These are phyloP conservation scores for Ophiocordyceps australis DNA, from an alignment of 2,329 filamentous ascomycete genomes.

Conservation along the genomic window DNA sequence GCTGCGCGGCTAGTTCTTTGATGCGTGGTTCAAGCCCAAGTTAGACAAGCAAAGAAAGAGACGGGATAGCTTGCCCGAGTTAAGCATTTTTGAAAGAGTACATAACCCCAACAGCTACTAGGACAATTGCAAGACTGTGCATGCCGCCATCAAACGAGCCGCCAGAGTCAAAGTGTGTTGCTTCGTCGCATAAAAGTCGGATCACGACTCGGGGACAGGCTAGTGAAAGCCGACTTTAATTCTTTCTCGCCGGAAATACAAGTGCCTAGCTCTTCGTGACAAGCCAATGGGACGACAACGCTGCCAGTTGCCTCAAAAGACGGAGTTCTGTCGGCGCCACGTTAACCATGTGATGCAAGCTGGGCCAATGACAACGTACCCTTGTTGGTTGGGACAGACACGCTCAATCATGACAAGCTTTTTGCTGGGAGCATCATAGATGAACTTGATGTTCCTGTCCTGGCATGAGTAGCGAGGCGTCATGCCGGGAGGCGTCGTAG, in stretches of 20 bases:
- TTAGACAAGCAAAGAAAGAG: too few relatives aligned
- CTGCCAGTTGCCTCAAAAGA: conserved; percentile 13
- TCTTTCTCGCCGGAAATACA: conserved; percentile 1
- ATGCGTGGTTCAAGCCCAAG: too few relatives aligned
- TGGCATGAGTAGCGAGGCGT: conserved; percentile 23
- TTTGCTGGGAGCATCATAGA: conserved; percentile 13
- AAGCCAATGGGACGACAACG: conserved; percentile 5
- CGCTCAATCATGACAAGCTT: conserved; percentile 24
- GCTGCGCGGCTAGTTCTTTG: too few relatives aligned
- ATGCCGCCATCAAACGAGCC: too few relatives aligned
- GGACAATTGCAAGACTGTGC: too few relatives aligned
- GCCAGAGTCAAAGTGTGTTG: too few relatives aligned
- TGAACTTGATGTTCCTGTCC: conserved; percentile 20
- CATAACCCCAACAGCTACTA: too few relatives aligned
- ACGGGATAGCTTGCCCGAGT: too few relatives aligned
- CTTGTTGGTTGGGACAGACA: conserved; percentile 17
- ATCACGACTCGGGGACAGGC: conserved; percentile 1
- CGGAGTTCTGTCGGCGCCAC: neutral
- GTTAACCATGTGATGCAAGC: too few relatives aligned
- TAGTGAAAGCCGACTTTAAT: conserved; percentile 1
- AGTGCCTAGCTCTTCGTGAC: neutral
- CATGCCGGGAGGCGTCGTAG: conserved; percentile 11
- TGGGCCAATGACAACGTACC: conserved; percentile 8
- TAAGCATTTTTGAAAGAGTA: too few relatives aligned
- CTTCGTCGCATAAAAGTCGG: neutral